phyloP scores from a whole-genome alignment of 2,329 filamentous ascomycete species.

The Alternaria rosae region DNA sequence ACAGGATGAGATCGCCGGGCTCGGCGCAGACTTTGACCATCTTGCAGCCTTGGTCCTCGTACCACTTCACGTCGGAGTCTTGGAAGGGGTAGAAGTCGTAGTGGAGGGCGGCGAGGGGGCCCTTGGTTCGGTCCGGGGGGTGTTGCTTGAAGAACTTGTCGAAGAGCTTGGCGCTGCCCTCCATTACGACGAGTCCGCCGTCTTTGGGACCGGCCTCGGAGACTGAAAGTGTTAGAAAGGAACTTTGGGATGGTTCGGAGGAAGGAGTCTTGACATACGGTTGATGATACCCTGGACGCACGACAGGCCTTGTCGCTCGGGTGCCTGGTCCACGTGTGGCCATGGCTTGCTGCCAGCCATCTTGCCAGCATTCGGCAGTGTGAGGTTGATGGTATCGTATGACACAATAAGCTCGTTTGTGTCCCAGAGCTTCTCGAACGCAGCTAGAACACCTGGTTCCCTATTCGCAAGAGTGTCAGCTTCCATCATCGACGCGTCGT shows the following conservation, averaged over 20 bases:
- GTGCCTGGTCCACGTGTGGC: constrained; percentile 57
- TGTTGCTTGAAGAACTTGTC: constrained; percentile 16
- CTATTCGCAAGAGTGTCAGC: background rate
- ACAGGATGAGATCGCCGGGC: constrained; percentile 56
- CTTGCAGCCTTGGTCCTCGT: constrained; percentile 50
- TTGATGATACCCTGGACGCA: constrained; percentile 57
- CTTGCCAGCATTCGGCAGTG: constrained; percentile 50
- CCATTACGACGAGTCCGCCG: constrained; percentile 56
- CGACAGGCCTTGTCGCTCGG: constrained; percentile 44
- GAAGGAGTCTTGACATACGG: constrained; percentile 43
- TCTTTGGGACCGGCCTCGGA: constrained; percentile 51
- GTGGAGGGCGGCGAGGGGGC: constrained; percentile 11
- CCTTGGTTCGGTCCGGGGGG: constrained; percentile 23
- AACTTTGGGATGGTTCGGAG: background rate
- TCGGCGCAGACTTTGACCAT: constrained; percentile 52
- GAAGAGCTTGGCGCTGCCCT: constrained; percentile 52
- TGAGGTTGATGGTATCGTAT: constrained; percentile 53
- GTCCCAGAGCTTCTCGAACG: constrained; percentile 55
- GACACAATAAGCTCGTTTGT: constrained; percentile 40
- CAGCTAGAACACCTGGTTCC: constrained; percentile 52
- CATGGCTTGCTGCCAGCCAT: constrained; percentile 44
- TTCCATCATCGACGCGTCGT: background rate
- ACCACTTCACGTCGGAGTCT: constrained; percentile 54
- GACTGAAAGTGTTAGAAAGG: constrained; percentile 1
- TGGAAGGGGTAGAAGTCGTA: constrained; percentile 50